Base-by-base conservation (phyloP, 2,329 filamentous ascomycete species). In the Cephalotrichum gorgonifer region DNA sequence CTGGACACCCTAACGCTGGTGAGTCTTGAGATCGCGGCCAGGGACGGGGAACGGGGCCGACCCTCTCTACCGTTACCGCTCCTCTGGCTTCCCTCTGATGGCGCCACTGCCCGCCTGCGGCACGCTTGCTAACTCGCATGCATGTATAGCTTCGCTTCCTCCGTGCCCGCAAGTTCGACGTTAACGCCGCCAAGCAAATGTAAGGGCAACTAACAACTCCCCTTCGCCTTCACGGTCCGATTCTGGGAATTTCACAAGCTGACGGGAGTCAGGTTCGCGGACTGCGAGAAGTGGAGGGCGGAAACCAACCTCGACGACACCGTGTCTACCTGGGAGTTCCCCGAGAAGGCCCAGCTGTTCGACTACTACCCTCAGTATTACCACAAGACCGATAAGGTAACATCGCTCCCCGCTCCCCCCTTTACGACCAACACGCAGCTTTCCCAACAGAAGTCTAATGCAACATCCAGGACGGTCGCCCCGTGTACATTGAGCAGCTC, bases 331-430 rank as follows among this genome's bases (percentile, higher is more conserved):
- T 95, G 94, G 75, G 82, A 93, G 52, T 96, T 95, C 73, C 76
- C 76, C 54, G 90, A 96, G 77, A 93, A 91, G 69, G 61, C 78
- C 49, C 66, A 91, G 63, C 79, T 98, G 51, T 87, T 87, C 68
- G 74, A 91, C 69, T 95, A 86, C 76, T 98, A 98, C 72, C 88
- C 88, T 44, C 93, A 98, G 72, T 98, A 93, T 75, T 98, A 98
- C 74, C 93, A 98, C 79, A 96, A 96, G 75, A 91, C 83, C 12
- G 88, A 93, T 70, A 89, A 88, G 71, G 81, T 84, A 65, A 50
- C 60, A 48, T 33, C n/a, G 44, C 17, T 26, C 44, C 38, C 15
- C 28, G n/a, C 46, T 23, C 9, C 26, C 27, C 20, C 41, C 12
- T 31, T 14, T 43, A 41, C 27, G 6, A 26, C 17, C 25, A 17